A percentile compares a stretch with the other conserved stretches of the same genome.
Conservation (phyloP, 2,329 filamentous ascomycete genomes). For the Didymella glomerata region DNA sequence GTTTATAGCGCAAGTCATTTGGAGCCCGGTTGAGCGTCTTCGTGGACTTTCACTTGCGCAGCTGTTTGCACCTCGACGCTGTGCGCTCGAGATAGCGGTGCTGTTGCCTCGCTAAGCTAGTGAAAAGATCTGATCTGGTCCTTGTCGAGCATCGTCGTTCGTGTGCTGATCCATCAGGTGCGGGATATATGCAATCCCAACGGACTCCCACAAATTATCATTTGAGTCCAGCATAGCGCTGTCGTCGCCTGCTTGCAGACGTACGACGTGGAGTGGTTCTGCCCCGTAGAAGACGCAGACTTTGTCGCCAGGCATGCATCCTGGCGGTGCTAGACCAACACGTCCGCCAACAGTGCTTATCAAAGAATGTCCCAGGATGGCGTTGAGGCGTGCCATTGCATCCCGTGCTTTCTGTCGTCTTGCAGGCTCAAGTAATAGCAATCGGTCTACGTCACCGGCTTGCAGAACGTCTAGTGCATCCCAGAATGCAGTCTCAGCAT, state of each 20-base stretch:
- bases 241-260: background rate
- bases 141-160: slow-evolving; percentile 11
- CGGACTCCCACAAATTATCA: background rate
- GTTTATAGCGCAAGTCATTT: background rate
- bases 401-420: no score
- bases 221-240: background rate
- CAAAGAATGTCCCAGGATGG: background rate
- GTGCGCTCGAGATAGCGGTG: background rate
- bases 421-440: no score
- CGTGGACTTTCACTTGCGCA: background rate
- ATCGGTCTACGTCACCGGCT: background rate
- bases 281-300: slow-evolving; percentile 11
- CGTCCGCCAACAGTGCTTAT: slow-evolving; percentile 5
- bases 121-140: slow-evolving; percentile 1
- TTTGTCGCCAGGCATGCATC: slow-evolving; percentile 12
- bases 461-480: background rate
- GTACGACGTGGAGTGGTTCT: slow-evolving; percentile 4
- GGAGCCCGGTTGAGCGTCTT: background rate
- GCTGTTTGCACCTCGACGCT: background rate
- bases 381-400: background rate
- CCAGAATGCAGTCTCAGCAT: background rate
- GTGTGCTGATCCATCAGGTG: slow-evolving; percentile 16
- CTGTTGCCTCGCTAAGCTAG: background rate
- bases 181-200: slow-evolving; percentile 4
- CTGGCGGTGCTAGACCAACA: slow-evolving; percentile 8